Conservation (phyloP, 768 basidiomycete species). For the Termitomyces sp. region DNA sequence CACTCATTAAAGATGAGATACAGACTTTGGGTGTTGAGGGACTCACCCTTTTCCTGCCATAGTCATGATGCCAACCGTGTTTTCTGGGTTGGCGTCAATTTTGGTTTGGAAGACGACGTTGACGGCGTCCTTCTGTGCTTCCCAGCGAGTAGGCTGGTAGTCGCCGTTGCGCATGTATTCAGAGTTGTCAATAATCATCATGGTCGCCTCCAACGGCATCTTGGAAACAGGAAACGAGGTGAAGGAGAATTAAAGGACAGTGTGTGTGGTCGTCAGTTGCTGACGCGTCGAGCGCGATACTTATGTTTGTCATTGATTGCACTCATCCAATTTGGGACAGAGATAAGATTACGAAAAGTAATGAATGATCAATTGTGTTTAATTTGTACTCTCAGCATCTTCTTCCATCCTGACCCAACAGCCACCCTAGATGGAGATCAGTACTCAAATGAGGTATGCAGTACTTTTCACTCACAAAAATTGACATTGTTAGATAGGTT, state of each 20-base stretch:
- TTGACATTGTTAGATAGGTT: conserved; percentile 13
- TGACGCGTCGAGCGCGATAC: conserved; percentile 29
- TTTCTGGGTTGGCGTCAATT: conserved; percentile 95
- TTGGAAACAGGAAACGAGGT: conserved; percentile 22
- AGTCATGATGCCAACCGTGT: conserved; percentile 95
- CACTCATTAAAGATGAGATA: background rate
- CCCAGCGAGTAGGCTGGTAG: conserved; percentile 81
- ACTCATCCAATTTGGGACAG: background rate
- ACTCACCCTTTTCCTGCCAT: conserved; percentile 94
- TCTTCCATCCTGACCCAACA: conserved; percentile 27
- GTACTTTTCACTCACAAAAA: conserved; percentile 3
- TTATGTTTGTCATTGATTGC: conserved; percentile 12
- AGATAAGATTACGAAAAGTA: conserved; percentile 12
- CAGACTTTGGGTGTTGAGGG: no score
- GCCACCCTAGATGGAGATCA: conserved; percentile 19
- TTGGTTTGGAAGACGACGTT: conserved; percentile 89
- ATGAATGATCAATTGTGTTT: background rate
- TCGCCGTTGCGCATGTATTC: conserved; percentile 97
- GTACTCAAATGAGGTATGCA: background rate
- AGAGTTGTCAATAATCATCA: conserved; percentile 97
- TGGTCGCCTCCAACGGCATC: conserved; percentile 97
- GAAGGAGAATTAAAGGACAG: conserved; percentile 6
- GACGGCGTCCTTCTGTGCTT: conserved; percentile 89
- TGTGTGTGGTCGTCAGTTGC: conserved; percentile 9
- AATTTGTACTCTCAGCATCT: conserved; percentile 3